A percentile compares a stretch with the other conserved stretches of the same genome.
Evolutionary conservation across 306 rosid genomes (phyloP).

Genomic region (Sphenostylis stenocarpa): DNA sequence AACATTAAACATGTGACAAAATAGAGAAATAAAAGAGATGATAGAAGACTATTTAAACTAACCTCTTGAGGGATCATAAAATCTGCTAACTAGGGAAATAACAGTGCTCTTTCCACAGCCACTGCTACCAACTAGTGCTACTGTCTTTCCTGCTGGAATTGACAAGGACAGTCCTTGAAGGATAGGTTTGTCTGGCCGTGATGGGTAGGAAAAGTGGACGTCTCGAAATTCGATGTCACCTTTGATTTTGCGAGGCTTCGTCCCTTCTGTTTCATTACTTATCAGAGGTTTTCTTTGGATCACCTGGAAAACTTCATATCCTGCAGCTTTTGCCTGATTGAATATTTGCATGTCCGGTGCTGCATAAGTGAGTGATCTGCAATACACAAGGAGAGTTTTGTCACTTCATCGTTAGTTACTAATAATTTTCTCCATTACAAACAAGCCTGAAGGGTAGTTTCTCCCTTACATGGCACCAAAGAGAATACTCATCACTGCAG

Average conservation of each 20-base stretch:
- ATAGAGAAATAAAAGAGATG: not conserved
- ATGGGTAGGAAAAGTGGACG: constrained; percentile 73
- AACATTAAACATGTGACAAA: not conserved
- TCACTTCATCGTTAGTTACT: not conserved
- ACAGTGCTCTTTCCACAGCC: constrained; percentile 99
- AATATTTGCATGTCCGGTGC: constrained; percentile 90
- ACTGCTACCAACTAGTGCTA: constrained; percentile 84
- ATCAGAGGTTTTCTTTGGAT: constrained; percentile 67
- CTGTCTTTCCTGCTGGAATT: constrained; percentile 75
- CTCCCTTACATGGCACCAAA: constrained; percentile 84
- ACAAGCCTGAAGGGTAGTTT: not conserved
- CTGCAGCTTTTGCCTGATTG: constrained; percentile 90
- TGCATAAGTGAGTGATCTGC: constrained; percentile 83
- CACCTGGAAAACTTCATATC: constrained; percentile 79
- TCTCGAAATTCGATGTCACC: constrained; percentile 57
- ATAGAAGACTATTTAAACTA: not conserved
- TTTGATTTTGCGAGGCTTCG: constrained; percentile 37
- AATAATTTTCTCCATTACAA: not conserved
- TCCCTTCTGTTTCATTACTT: constrained; percentile 50
- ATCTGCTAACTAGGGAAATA: constrained; percentile 71
- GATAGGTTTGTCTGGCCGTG: constrained; percentile 65
- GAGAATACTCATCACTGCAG: constrained; percentile 90
- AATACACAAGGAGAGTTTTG: constrained; percentile 10
- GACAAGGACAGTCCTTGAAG: constrained; percentile 71
- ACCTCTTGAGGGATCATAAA: constrained; percentile 78